These are phyloP conservation scores for Picea glauca DNA, from an alignment of 75 land plant genomes.

Conservation along the genomic window DNA sequence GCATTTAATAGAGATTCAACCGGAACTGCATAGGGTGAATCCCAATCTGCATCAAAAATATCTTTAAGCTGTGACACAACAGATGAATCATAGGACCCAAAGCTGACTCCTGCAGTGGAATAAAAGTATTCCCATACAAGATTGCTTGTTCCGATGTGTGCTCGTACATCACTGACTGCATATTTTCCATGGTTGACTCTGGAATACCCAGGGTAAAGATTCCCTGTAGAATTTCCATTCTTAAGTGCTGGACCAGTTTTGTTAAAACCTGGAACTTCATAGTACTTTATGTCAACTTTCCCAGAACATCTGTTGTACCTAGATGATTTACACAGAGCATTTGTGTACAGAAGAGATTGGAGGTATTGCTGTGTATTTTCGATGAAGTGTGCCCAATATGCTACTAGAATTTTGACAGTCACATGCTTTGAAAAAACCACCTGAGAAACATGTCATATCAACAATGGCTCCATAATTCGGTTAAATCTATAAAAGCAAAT, in stretches of 20 bases:
- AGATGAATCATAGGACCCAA: conserved; percentile 73
- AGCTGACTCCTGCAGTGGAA: conserved; percentile 84
- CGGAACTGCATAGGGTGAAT: conserved; percentile 74
- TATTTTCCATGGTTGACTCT: conserved; percentile 91
- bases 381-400: conserved; percentile 72
- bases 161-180: conserved; percentile 71
- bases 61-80: conserved; percentile 71
- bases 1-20: conserved; percentile 20
- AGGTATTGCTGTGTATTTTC: conserved; percentile 64
- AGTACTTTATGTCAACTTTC: conserved; percentile 70
- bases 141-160: conserved; percentile 84
- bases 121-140: conserved; percentile 92
- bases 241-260: conserved; percentile 68
- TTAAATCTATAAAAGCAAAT: too few species aligned
- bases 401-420: conserved; percentile 65
- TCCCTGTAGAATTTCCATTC: conserved; percentile 45
- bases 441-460: conserved; percentile 20
- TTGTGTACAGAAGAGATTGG: conserved; percentile 66
- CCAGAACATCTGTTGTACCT: conserved; percentile 66
- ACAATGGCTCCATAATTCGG: background rate
- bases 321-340: conserved; percentile 62
- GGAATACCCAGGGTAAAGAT: conserved; percentile 62
- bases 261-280: conserved; percentile 73
- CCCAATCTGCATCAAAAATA: conserved; percentile 87
- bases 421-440: conserved; percentile 80